A percentile compares a stretch with the other conserved stretches of the same genome.
phyloP scores from a whole-genome alignment of 2,329 filamentous ascomycete genomes.

The Tolypocladium sp. region DNA sequence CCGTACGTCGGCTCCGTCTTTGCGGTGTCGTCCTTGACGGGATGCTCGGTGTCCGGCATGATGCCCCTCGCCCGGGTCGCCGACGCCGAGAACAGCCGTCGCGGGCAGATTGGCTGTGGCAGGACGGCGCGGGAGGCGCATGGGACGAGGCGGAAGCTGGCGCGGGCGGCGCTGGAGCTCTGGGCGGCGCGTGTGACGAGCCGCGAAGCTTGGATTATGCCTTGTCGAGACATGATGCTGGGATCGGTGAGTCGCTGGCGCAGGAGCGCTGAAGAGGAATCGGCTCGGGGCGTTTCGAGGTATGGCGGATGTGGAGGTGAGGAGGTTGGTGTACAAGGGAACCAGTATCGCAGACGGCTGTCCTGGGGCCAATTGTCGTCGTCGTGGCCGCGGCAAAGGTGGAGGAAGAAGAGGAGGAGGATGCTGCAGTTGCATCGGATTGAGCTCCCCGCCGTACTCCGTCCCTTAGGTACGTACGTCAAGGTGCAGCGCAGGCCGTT shows the following conservation, averaged over 20 bases:
- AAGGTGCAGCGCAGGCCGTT: slow-evolving; percentile 1
- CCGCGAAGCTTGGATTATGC: slow-evolving; percentile 27
- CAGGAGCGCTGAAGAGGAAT: background rate
- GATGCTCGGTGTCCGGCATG: slow-evolving; percentile 49
- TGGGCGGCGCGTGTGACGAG: slow-evolving; percentile 23
- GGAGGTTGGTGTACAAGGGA: background rate
- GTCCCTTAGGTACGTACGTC: slow-evolving; percentile 1
- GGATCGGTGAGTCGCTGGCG: background rate
- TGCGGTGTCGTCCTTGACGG: slow-evolving; percentile 33
- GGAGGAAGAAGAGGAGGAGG: background rate
- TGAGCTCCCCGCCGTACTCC: background rate
- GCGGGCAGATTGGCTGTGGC: slow-evolving; percentile 5
- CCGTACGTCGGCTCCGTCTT: slow-evolving; percentile 28
- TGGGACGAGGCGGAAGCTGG: slow-evolving; percentile 11
- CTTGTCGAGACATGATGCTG: slow-evolving; percentile 20
- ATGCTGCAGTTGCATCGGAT: background rate
- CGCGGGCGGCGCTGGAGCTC: slow-evolving; percentile 12
- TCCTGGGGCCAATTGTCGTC: background rate
- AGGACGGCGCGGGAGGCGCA: slow-evolving; percentile 1
- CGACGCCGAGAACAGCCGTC: slow-evolving; percentile 20
- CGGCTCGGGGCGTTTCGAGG: background rate
- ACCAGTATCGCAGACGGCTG: background rate
- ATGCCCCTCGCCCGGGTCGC: slow-evolving; percentile 35
- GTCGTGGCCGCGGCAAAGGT: background rate
- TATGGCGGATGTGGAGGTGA: background rate